These are phyloP conservation scores for Pseudonitzschia delicatissima DNA, from an alignment of 108 stramenopile species.

Conservation along the genomic window DNA sequence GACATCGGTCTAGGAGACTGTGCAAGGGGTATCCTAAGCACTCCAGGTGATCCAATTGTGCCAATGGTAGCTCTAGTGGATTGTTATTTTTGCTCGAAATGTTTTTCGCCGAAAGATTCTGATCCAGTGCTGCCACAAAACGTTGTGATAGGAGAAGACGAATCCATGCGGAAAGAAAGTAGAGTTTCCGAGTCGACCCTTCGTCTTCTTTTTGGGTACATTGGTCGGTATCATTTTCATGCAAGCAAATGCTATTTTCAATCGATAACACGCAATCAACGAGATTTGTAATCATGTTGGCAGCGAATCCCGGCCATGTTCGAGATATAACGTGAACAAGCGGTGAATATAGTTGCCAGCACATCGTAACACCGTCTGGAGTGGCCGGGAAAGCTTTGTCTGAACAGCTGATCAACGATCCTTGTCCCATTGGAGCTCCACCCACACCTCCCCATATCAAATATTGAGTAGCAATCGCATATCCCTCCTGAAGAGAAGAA, in stretches of 20 bases:
- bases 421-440: conserved; percentile 18
- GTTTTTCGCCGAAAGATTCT: neutral
- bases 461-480: conserved; percentile 38
- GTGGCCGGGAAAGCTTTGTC: conserved; percentile 32
- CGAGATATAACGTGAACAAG: conserved; percentile 41
- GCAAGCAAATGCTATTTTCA: conserved; percentile 19
- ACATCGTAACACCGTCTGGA: conserved; percentile 35
- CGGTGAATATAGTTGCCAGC: conserved; percentile 50
- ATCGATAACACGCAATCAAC: conserved; percentile 59
- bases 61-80: conserved; percentile 23
- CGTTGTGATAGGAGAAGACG: conserved; percentile 33
- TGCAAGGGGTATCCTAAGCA: conserved; percentile 54
- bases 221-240: conserved; percentile 18
- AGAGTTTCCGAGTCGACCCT: conserved; percentile 34
- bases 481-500: conserved; percentile 47
- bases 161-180: conserved; percentile 45
- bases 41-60: conserved; percentile 27
- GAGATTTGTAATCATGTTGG: conserved; percentile 56
- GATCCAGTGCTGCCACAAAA: conserved; percentile 25
- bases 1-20: conserved; percentile 57
- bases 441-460: conserved; percentile 57
- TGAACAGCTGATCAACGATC: conserved; percentile 31
- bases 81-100: conserved; percentile 15
- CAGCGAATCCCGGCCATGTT: conserved; percentile 66
- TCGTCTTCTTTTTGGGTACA: conserved; percentile 21